Conservation (phyloP, 2,329 filamentous ascomycete genomes). For the Phoma sp. region DNA sequence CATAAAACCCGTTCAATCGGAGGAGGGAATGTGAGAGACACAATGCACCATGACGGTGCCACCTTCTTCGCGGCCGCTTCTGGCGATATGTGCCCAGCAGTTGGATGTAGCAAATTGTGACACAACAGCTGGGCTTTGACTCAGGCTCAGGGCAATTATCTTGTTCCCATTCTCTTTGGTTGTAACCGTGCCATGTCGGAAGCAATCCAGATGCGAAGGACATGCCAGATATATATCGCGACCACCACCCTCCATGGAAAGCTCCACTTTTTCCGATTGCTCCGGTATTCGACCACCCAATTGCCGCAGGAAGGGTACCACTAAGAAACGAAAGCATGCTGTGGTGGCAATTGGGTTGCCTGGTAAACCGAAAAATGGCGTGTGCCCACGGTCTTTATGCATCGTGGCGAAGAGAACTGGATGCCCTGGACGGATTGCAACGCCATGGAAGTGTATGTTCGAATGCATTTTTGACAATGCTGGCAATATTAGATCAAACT, state of each 20-base stretch:
- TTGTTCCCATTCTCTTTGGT: background rate
- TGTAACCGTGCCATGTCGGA: constrained; percentile 6
- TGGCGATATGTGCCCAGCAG: constrained; percentile 18
- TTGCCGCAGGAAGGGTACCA: constrained; percentile 10
- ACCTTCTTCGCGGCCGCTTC: background rate
- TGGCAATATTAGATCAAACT: constrained; percentile 6
- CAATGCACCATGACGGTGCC: background rate
- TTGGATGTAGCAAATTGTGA: constrained; percentile 17
- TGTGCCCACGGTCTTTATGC: background rate
- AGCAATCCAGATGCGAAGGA: constrained; percentile 10
- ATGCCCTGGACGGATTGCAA: constrained; percentile 15
- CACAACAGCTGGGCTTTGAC: constrained; percentile 15
- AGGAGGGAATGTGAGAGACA: background rate
- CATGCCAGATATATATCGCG: constrained; percentile 5
- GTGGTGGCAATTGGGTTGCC: constrained; percentile 16
- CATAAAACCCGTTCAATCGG: background rate
- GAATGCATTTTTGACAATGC: constrained; percentile 1
- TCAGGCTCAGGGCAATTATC: constrained; percentile 4
- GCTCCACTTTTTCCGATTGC: background rate
- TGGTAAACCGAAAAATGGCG: constrained; percentile 12
- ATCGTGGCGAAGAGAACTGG: constrained; percentile 12
- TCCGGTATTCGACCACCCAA: background rate
- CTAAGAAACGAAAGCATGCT: constrained; percentile 17
- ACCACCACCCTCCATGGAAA: background rate
- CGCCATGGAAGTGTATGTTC: constrained; percentile 13